These are phyloP conservation scores for Cenchrus purpureus DNA, from an alignment of 176 grass and related monocot genomes.

Conservation along the genomic window DNA sequence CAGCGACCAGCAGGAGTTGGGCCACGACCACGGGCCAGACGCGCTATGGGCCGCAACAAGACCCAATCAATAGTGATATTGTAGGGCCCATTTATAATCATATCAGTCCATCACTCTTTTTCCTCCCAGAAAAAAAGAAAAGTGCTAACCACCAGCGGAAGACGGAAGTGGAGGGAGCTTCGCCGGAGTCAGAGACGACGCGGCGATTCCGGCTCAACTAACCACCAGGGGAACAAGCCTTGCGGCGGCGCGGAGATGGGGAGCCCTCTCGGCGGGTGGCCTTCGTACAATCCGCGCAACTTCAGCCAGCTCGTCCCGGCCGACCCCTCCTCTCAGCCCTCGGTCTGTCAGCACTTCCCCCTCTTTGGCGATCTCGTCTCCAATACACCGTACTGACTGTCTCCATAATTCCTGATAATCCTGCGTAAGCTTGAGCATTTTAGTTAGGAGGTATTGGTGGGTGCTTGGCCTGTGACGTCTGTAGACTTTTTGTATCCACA, in stretches of 20 bases:
- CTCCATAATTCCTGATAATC: too few species aligned
- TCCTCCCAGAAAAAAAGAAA: not conserved
- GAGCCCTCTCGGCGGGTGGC: constrained; percentile 72
- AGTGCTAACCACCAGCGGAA: not conserved
- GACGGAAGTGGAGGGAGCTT: not conserved
- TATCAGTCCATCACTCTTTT: not conserved
- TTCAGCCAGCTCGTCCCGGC: constrained; percentile 86
- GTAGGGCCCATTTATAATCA: not conserved
- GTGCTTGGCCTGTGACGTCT: not conserved
- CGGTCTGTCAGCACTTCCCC: constrained; percentile 55
- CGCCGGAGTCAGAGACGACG: constrained; percentile 33
- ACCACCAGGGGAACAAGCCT: not conserved
- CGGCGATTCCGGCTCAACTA: not conserved
- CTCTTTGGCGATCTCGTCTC: constrained; percentile 4
- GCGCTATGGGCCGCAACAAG: not conserved
- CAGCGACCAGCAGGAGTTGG: too few species aligned
- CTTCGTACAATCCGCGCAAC: constrained; percentile 82
- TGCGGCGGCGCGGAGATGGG: constrained; percentile 52
- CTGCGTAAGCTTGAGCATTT: not conserved
- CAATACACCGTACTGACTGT: not conserved
- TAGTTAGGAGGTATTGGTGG: not conserved
- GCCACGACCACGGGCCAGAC: not conserved
- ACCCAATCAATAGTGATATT: not conserved
- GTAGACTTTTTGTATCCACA: not conserved
- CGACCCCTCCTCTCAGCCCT: constrained; percentile 69